Evolutionary conservation across 2,329 filamentous ascomycete genomes (phyloP).

Genomic region (Monosporascus sp.): DNA sequence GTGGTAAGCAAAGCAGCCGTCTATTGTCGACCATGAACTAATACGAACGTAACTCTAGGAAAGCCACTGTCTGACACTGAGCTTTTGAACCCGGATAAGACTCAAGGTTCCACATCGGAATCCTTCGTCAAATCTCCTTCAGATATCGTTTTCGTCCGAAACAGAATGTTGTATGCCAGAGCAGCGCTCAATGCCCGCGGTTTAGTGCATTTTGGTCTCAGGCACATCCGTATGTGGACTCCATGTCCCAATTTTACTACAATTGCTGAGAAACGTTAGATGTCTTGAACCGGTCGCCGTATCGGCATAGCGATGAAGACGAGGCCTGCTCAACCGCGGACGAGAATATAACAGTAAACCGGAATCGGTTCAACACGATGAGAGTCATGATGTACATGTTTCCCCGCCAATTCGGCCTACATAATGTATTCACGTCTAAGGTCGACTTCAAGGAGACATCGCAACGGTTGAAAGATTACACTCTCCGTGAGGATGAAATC

Average conservation of each 20-base stretch:
- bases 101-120: constrained; percentile 1
- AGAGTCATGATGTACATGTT: constrained; percentile 91
- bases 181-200: constrained; percentile 65
- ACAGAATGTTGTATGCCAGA: constrained; percentile 79
- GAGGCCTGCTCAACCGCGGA: not conserved
- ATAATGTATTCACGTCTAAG: constrained; percentile 81
- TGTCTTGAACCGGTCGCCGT: constrained; percentile 67
- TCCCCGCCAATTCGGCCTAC: constrained; percentile 79
- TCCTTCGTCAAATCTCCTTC: constrained; percentile 33
- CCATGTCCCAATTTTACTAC: not conserved
- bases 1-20: constrained; percentile 50
- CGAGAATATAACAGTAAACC: constrained; percentile 4
- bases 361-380: constrained; percentile 49
- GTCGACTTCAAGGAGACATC: constrained; percentile 60
- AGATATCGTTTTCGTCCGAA: constrained; percentile 71
- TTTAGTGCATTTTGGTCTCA: constrained; percentile 65
- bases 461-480: constrained; percentile 79
- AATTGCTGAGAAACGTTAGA: constrained; percentile 45
- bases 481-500: constrained; percentile 79
- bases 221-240: constrained; percentile 67
- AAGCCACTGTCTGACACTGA: constrained; percentile 45
- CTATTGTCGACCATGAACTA: not conserved
- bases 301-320: constrained; percentile 16
- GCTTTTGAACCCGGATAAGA: constrained; percentile 10
- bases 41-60: constrained; percentile 29